Base-by-base conservation (phyloP, 164 flowering plant genomes). In the Annona squamosa region DNA sequence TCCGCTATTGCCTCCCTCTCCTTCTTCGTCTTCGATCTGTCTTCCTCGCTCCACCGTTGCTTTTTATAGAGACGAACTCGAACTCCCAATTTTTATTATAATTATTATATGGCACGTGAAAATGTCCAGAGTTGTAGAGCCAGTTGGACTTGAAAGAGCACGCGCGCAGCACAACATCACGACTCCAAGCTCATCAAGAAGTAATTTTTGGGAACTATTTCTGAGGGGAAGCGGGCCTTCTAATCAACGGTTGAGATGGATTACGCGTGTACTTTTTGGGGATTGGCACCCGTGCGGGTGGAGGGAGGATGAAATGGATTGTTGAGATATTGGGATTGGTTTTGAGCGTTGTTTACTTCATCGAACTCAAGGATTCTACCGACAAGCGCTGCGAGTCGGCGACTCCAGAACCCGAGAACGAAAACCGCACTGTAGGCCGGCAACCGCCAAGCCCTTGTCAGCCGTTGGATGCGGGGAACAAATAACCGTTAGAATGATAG, bases 391-490 rank as follows among this genome's bases (percentile, higher is more conserved):
- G 2, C 52, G 37, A 19, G 5, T 71, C 45, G 63, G 66, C 59
- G 37, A 71, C 37, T 26, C 37, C 37, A 26, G 37, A 44, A 65
- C 42, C 70, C 76, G 7, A 76, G 71, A 71, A 73, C 73, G 68
- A 44, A 10, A n/a, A 73, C 81, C 74, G 80, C 62, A 65, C 81
- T 76, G 80, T 65, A 65, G 87, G 89, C 79, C 89, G 87, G 91
- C 85, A 74, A 70, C 91, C 91, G 89, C 86, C 88, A 44, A 71
- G 62, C 6, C 64, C 68, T 71, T 46, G 4, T 4, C 0, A 71
- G 76, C 85, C 91, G 82, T 84, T 63, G 73, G 89, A 88, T 88
- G 16, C 9, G 0, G 47, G 46, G 65, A 68, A 72, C 19, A 18
- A 74, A 57, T 74, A 80, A 75, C 83, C 83, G 80, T 81, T 84